Evolutionary conservation across 2,329 filamentous ascomycete genomes (phyloP).

Genomic region (Zasmidium cellare): DNA sequence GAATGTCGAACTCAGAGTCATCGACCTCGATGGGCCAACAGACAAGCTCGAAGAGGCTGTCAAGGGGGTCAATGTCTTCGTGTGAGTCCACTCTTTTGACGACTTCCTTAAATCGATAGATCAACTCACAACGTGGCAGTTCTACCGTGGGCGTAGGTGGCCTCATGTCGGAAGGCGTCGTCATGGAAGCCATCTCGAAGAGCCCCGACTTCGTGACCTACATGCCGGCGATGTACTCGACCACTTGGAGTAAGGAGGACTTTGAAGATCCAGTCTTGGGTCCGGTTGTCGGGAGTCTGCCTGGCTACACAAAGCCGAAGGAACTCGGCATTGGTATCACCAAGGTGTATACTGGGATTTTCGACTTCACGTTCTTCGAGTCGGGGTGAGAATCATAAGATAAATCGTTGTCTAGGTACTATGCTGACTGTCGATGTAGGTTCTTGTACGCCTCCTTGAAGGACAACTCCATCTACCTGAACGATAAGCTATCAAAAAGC

Average conservation of each 20-base stretch:
- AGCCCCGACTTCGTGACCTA: background rate
- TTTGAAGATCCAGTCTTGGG: background rate
- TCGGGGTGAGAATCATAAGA: background rate
- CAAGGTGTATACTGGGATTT: slow-evolving; percentile 7
- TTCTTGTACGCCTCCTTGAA: slow-evolving; percentile 8
- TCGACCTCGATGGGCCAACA: background rate
- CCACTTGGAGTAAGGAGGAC: slow-evolving; percentile 5
- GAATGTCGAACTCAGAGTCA: slow-evolving; percentile 5
- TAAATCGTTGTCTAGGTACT: background rate
- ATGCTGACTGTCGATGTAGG: background rate
- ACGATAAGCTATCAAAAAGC: background rate
- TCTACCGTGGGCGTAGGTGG: background rate
- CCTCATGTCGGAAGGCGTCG: background rate
- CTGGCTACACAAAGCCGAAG: background rate
- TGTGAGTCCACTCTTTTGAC: slow-evolving; percentile 2
- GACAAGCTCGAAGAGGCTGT: slow-evolving; percentile 6
- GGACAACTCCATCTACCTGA: slow-evolving; percentile 1
- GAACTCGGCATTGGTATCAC: background rate
- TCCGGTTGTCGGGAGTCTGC: background rate
- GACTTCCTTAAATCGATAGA: background rate
- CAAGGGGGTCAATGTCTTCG: slow-evolving; percentile 10
- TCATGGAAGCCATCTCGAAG: background rate
- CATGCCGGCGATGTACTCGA: background rate
- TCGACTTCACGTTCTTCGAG: slow-evolving; percentile 8
- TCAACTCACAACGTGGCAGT: background rate